These are phyloP conservation scores for Rhynchospora pubera DNA, from an alignment of 176 grass and related monocot genomes.

Conservation along the genomic window DNA sequence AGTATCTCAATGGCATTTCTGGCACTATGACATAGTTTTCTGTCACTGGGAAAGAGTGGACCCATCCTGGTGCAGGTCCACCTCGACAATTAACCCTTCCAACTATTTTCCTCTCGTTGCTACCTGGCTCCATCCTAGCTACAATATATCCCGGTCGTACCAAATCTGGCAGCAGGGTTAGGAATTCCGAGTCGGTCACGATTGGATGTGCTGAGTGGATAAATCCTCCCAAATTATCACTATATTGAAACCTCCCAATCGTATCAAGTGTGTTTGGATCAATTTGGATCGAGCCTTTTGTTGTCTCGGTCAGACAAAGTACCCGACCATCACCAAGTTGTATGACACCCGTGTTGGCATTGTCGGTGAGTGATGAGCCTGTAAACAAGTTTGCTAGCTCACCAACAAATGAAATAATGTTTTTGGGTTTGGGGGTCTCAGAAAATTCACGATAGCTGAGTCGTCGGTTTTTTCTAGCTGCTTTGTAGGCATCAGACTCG, in stretches of 20 bases:
- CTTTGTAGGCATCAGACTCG: slow-evolving; percentile 92
- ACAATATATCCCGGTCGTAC: slow-evolving; percentile 63
- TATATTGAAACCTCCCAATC: slow-evolving; percentile 72
- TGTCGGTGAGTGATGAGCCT: slow-evolving; percentile 91
- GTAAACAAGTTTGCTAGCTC: slow-evolving; percentile 72
- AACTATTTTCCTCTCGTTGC: slow-evolving; percentile 66
- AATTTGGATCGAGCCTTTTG: slow-evolving; percentile 77
- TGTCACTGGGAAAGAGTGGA: slow-evolving; percentile 89
- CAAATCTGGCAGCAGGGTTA: slow-evolving; percentile 82
- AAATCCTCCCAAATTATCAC: slow-evolving; percentile 60
- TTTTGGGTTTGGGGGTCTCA: slow-evolving; percentile 54
- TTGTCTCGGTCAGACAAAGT: slow-evolving; percentile 89
- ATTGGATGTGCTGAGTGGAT: slow-evolving; percentile 92
- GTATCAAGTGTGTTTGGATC: slow-evolving; percentile 94
- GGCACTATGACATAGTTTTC: slow-evolving; percentile 89
- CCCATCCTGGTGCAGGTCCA: slow-evolving; percentile 84
- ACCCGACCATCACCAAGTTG: slow-evolving; percentile 88
- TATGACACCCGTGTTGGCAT: slow-evolving; percentile 96
- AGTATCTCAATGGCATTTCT: slow-evolving; percentile 97
- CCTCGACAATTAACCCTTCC: slow-evolving; percentile 84
- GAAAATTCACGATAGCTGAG: slow-evolving; percentile 97
- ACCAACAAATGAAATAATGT: slow-evolving; percentile 42
- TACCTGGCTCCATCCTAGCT: slow-evolving; percentile 68
- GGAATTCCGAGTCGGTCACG: slow-evolving; percentile 74
- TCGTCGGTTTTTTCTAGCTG: slow-evolving; percentile 54